Evolutionary conservation across 345 rosid genomes (phyloP), one percentile per base, ranked within the genome.

Genomic region (Brassica carinata): DNA sequence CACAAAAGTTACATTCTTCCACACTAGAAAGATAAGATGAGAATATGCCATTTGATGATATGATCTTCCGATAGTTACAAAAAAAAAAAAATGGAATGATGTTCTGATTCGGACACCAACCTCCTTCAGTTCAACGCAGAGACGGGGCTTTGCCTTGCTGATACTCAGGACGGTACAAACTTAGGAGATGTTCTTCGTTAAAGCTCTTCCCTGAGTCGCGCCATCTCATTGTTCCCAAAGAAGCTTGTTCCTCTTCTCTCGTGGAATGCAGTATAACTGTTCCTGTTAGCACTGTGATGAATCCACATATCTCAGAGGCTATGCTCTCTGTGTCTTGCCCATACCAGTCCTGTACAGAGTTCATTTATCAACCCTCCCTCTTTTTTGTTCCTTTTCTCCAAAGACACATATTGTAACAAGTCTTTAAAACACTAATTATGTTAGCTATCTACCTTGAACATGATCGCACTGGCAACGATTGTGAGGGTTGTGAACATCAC

Each of bases 401-500:
- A 26, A 0, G 13, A 64, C 26, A 43, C 34, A 58, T 58, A 10
- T 15, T 69, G 9, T 59, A 33, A 36, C 68, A 58, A 48, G 55
- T 48, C 76, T 51, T 53, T 1, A 4, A 30, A 27, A 29, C 31
- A 15, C 13, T 45, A 7, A 7, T 3, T 19, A 1, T 17, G 17
- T 57, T 15, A 59, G 66, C 64, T 59, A 26, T 7, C 43, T 78
- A 89, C 98, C 98, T 93, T 93, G 77, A 93, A 95, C 97, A 95
- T 91, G 48, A 93, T 91, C 4, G 85, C 91, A 79, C 94, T 91
- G 15, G 98, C 98, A 82, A 88, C 81, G 62, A 93, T 90, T 23
- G 97, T 89, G 68, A 93, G 91, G 27, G 98, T 93, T 38, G 98
- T 91, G 82, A 93, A 91, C 97, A 95, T 89, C 62, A 95, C 99